Evolutionary conservation across 2,329 filamentous ascomycete species (phyloP).

Genomic region (Bipolaris bicolor): DNA sequence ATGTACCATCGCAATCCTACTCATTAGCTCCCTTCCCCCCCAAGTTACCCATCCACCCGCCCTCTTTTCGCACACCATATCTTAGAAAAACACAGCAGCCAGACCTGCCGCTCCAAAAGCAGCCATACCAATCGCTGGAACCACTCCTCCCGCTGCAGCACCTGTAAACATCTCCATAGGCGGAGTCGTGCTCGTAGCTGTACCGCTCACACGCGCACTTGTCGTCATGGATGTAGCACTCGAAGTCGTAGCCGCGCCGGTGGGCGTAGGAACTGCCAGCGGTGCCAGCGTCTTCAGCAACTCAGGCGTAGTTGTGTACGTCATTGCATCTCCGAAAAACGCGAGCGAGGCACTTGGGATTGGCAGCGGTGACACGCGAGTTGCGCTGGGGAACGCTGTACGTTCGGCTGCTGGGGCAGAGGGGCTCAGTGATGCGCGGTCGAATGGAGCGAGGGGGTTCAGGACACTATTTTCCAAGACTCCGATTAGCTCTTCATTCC

Average conservation of each 20-base stretch:
- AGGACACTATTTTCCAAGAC: conserved; percentile 16
- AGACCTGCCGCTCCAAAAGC: conserved; percentile 4
- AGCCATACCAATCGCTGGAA: conserved; percentile 5
- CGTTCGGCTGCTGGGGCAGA: conserved; percentile 25
- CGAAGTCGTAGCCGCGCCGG: conserved; percentile 4
- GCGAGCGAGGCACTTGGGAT: conserved; percentile 24
- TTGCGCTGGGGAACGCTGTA: conserved; percentile 31
- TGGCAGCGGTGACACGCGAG: conserved; percentile 23
- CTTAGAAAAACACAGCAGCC: conserved; percentile 5
- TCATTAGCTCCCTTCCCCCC: too few species aligned
- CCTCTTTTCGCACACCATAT: too few species aligned
- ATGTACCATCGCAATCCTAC: not conserved
- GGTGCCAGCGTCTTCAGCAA: conserved; percentile 34
- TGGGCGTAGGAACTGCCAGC: conserved; percentile 19
- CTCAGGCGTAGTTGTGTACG: conserved; percentile 32
- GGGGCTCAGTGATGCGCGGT: conserved; percentile 27
- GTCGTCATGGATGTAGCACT: not conserved
- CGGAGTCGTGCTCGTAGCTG: not conserved
- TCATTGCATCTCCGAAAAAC: conserved; percentile 31
- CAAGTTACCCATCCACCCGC: too few species aligned
- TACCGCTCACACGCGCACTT: not conserved
- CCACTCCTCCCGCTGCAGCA: not conserved
- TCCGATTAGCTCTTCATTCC: not conserved
- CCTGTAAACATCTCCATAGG: conserved; percentile 10
- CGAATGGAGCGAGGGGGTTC: conserved; percentile 22